Evolutionary conservation across 257 asterid species (phyloP).

Genomic region (Capsicum pubescens): DNA sequence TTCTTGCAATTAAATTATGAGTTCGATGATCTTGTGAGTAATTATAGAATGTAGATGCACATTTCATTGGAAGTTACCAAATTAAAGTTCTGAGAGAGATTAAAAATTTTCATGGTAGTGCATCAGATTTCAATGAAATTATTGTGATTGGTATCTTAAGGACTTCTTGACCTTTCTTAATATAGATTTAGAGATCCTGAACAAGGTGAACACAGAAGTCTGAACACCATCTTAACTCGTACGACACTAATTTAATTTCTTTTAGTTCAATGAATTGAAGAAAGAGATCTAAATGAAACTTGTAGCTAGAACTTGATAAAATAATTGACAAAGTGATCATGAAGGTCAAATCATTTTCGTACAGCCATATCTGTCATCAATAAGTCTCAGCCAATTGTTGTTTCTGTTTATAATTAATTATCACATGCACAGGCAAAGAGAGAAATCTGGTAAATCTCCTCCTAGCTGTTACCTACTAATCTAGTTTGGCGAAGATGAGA

Average conservation of each 20-base stretch:
- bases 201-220: too few species aligned
- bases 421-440: background rate
- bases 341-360: background rate
- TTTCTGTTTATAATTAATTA: background rate
- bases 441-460: background rate
- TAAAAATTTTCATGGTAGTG: background rate
- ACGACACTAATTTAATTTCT: background rate
- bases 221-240: background rate
- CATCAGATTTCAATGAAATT: background rate
- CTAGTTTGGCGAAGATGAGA: background rate
- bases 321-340: background rate
- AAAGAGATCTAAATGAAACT: background rate
- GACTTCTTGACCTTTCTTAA: background rate
- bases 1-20: background rate
- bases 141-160: background rate
- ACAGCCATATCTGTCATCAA: background rate
- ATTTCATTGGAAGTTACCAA: background rate
- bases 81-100: background rate
- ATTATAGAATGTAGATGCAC: background rate
- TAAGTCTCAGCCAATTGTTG: background rate
- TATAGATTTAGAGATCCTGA: too few species aligned
- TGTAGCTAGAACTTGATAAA: background rate
- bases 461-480: background rate
- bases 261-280: background rate
- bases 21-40: background rate